A percentile compares a stretch with the other conserved stretches of the same genome.
phyloP scores from a whole-genome alignment of 192 early-diverging fungal genomes.

The Ramicandelaber brevisporus region DNA sequence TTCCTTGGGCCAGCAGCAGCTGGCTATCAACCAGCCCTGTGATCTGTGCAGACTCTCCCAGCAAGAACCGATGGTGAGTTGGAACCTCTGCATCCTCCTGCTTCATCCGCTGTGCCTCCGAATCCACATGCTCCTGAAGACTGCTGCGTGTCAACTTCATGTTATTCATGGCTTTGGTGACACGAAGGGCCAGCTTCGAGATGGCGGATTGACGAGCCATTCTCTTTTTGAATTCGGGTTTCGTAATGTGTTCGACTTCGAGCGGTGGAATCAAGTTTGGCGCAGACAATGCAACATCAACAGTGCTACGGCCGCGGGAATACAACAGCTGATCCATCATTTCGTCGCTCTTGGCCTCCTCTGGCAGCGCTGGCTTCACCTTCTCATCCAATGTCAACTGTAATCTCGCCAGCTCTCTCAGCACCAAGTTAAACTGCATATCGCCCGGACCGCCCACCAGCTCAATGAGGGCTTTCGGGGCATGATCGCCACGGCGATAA shows the following conservation, averaged over 20 bases:
- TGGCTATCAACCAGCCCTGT: too few relatives aligned
- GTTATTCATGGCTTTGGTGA: conserved; percentile 12
- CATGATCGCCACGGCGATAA: conserved; percentile 53
- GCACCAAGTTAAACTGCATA: conserved; percentile 22
- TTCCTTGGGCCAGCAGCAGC: too few relatives aligned
- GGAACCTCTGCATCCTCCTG: too few relatives aligned
- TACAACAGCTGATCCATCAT: neutral
- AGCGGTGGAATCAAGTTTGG: too few relatives aligned
- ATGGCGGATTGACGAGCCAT: conserved; percentile 8
- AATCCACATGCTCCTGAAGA: conserved; percentile 14
- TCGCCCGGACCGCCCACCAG: conserved; percentile 68
- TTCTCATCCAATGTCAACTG: conserved; percentile 11
- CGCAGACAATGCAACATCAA: neutral
- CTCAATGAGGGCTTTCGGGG: conserved; percentile 76
- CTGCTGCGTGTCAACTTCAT: conserved; percentile 6
- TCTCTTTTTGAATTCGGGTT: conserved; percentile 12
- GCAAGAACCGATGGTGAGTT: too few relatives aligned
- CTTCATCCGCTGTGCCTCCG: conserved; percentile 6
- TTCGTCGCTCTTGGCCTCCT: conserved; percentile 4
- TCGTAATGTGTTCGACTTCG: conserved; percentile 2
- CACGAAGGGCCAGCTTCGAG: conserved; percentile 10
- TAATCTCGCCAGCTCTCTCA: conserved; percentile 14
- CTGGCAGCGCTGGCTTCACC: conserved; percentile 8
- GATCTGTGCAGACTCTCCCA: too few relatives aligned
- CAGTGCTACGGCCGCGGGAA: neutral